phyloP scores from a whole-genome alignment of 2,329 filamentous ascomycete species.

The Alternaria sp. region DNA sequence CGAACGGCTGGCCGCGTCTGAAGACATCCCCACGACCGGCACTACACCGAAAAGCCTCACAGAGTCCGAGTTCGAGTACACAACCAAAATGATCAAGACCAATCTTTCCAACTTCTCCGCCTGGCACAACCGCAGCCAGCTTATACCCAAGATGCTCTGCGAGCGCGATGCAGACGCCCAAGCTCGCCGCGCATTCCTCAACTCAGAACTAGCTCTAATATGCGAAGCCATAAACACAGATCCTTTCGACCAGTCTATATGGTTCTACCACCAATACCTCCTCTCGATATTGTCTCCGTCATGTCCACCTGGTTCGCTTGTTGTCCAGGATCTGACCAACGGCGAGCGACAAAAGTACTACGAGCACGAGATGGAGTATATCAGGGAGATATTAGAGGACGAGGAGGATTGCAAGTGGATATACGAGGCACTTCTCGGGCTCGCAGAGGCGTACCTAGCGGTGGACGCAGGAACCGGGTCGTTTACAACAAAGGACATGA shows the following conservation, averaged over 20 bases:
- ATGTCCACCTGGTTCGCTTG: constrained; percentile 62
- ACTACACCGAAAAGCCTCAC: constrained; percentile 65
- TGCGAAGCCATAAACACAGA: constrained; percentile 84
- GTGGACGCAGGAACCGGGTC: constrained; percentile 51
- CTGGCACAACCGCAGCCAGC: constrained; percentile 89
- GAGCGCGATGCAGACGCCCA: constrained; percentile 72
- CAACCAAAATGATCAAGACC: constrained; percentile 83
- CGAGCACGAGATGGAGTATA: constrained; percentile 74
- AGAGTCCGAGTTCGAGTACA: constrained; percentile 87
- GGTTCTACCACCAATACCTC: constrained; percentile 95
- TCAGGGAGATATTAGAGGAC: constrained; percentile 72
- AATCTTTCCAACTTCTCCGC: constrained; percentile 96
- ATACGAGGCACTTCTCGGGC: constrained; percentile 84
- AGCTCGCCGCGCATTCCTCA: constrained; percentile 74
- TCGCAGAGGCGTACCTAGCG: constrained; percentile 70
- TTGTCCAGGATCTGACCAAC: constrained; percentile 70
- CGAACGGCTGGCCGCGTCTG: constrained; percentile 62
- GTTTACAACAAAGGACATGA: constrained; percentile 58
- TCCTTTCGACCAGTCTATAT: constrained; percentile 92
- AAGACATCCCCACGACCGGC: constrained; percentile 1
- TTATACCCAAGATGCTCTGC: constrained; percentile 78
- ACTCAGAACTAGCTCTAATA: constrained; percentile 79
- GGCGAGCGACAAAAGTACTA: constrained; percentile 73
- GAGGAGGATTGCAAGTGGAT: constrained; percentile 85
- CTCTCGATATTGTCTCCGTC: constrained; percentile 69